Base-by-base conservation (phyloP, 2,329 filamentous ascomycete species). In the Chrysoporthe deuterocubensis region DNA sequence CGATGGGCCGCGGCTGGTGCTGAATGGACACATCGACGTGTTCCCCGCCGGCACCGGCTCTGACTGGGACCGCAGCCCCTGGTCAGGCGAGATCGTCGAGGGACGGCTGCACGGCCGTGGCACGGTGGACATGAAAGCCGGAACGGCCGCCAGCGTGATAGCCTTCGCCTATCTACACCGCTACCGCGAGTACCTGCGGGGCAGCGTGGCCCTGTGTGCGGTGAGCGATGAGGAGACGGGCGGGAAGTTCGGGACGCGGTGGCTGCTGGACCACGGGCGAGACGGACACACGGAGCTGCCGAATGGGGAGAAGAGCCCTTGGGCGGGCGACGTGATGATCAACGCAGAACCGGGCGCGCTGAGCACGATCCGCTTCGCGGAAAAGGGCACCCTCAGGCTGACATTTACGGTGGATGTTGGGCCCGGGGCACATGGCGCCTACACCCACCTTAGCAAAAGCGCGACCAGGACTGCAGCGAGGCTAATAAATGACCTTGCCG, bases 81-180 rank as follows among this genome's bases (percentile, higher is more conserved):
- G 76, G 73, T 79, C 79, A 14, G 78, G 78, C 14, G 72, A 78
- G 34, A 72, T 77, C 8, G 73, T 76, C 32, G 73, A 74, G 8
- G 73, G 74, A 4, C 32, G 74, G 11, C 72, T 81, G 21, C 74
- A 78, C 68, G 80, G 80, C 2, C 73, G 79, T 26, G 79, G 78
- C 2, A 76, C 74, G 0, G 80, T 81, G 1, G 80, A 82, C 67
- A 82, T 82, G 80, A 82, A 82, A 71, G 77, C 79, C 6, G 80
- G 80, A 0, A 81, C 77, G 5, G 78, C 78, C 1, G 79, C 80
- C 0, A 74, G 73, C 2, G 73, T 80, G 6, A 77, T 81, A n/a
- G 80, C 79, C 3, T 82, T 77, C 65, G 71, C 73, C 1, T 77
- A 77, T 54, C 70, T 81, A 7, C 68, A 72, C 63, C 58, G 64